Evolutionary conservation across 2,329 filamentous ascomycete genomes (phyloP), one percentile per base, ranked within the genome.

Genomic region (Rutstroemia sp.): DNA sequence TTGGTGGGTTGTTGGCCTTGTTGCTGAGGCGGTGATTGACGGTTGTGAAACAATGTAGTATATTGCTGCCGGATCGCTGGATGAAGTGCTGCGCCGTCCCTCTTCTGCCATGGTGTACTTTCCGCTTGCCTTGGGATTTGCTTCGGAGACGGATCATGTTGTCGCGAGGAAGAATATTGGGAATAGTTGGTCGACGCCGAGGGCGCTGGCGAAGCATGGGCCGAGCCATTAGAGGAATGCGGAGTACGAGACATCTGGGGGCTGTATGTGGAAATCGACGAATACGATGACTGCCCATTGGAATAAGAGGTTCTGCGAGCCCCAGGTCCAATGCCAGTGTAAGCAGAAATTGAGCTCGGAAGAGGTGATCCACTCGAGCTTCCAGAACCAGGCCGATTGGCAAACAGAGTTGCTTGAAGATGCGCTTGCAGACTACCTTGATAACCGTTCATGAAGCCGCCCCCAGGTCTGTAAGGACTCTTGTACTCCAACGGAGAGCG

Each of bases 401-500:
- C 51, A 57, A 68, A 68, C 46, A 68, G n/a, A 2, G 60, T 68
- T 47, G 64, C 58, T 36, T 66, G 60, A 25, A 68, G 50, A 51
- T 69, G 63, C n/a, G 61, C 63, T 48, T 65, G 54, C 3, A 66
- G 57, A 45, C 60, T 65, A 2, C 78, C 79, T 66, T 83, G 79
- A 56, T 83, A 83, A 4, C 80, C 80, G 58, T 84, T 84, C 36
- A 78, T 81, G 62, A 84, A 84, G 0, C 81, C 82, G 23, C 78
- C 77, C 70, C 66, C 67, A 53, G 74, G 72, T 16, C 78, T 75
- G 64, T 85, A 86, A 1, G 82, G 82, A 4, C 80, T 83, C 50
- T 79, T 76, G 58, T 86, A 84, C 54, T 77, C 77, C 7, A 76
- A 73, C 5, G 78, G 72, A 57, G 73, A 80, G 75, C 78, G 77